These are phyloP conservation scores for Phytophthora hibernalis DNA, from an alignment of 352 stramenopile species.

Conservation along the genomic window DNA sequence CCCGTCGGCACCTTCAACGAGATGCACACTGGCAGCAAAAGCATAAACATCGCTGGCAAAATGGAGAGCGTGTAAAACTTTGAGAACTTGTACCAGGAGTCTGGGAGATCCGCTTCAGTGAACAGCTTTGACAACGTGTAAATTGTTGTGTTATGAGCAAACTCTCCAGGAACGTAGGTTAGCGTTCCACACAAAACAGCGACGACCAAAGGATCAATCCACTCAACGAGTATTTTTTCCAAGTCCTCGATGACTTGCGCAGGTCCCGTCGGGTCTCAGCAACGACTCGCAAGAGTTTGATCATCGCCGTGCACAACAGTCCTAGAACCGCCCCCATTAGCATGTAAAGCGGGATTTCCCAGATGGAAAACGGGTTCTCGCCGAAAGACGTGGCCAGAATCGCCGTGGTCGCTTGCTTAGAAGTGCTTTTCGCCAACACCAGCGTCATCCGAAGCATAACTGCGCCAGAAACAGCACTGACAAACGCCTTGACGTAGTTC, in stretches of 20 bases:
- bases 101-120: constrained; percentile 43
- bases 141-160: constrained; percentile 54
- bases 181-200: constrained; percentile 62
- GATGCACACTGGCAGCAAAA: constrained; percentile 75
- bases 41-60: constrained; percentile 47
- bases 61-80: constrained; percentile 62
- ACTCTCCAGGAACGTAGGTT: constrained; percentile 69
- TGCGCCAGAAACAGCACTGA: constrained; percentile 72
- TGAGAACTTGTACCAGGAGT: constrained; percentile 51
- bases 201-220: constrained; percentile 63
- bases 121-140: constrained; percentile 64
- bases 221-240: constrained; percentile 57
- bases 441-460: constrained; percentile 76
- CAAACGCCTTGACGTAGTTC: constrained; percentile 88
- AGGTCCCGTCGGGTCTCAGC: constrained; percentile 39
- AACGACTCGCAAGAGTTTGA: constrained; percentile 53
- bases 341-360: constrained; percentile 64
- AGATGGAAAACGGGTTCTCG: constrained; percentile 50
- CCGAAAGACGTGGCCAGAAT: constrained; percentile 51
- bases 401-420: constrained; percentile 42
- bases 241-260: constrained; percentile 34
- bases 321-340: constrained; percentile 61
- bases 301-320: constrained; percentile 47
- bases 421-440: constrained; percentile 48
- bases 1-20: constrained; percentile 73